Evolutionary conservation across 1,284 basidiomycete species (phyloP), one percentile per base, ranked within the genome.

Genomic region (Moniliophthora roreri): DNA sequence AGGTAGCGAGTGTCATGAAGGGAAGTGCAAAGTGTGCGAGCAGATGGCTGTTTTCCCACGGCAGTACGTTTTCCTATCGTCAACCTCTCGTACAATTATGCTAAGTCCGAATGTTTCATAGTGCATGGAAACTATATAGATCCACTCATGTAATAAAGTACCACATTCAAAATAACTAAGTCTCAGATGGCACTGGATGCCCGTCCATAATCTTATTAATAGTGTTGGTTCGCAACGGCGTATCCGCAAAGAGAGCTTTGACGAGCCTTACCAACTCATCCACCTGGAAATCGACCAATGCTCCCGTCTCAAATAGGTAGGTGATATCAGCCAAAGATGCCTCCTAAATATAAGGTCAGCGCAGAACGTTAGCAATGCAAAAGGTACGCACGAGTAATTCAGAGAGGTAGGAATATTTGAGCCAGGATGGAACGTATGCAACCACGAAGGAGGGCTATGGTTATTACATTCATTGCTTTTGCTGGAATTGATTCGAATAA

Each of bases 281-380:
- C 2, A 87, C 78, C 52, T 87, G 82, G 67, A 96, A 99, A 70
- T 99, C 96, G 32, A 96, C 85, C 58, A 99, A 73, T 2, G 93
- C 89, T 2, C 94, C 93, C 59, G 91, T 87, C 60, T 96, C 92
- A 65, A 95, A 93, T 13, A 99, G 80, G 69, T 95, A 97, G 26
- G 89, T 88, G 51, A 99, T 89, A 69, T 99, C 96, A 32, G 85
- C 91, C 66, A 98, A 84, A n/a, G 91, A 93, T 0, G 93, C 94
- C 69, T 93, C 91, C 92, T 93, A 59, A 48, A 65, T 44, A 41
- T 24, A 44, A 37, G 56, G 50, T 53, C 48, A 48, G 42, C 10
- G 48, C 42, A 13, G 15, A 32, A 34, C 24, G 45, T 38, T 18
- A 38, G 56, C 37, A 45, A 36, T 15, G 49, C 21, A 28, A 9